Base-by-base conservation (phyloP, 345 rosid species). In the Gynandropsis gynandra region DNA sequence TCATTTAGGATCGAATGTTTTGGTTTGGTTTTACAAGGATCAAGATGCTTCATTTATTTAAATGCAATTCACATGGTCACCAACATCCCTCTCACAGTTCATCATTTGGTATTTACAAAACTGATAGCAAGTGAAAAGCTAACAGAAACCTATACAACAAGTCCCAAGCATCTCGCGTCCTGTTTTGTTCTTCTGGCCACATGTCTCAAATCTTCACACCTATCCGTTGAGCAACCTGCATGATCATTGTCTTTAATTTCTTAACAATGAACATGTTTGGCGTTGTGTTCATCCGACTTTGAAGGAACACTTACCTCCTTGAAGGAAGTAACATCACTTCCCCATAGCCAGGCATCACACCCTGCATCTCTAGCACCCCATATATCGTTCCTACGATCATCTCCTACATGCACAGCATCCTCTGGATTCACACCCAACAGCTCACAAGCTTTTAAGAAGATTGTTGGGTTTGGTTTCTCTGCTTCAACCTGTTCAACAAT, bases 321-420 rank as follows among this genome's bases (percentile, higher is more conserved):
- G 41, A 92, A 92, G 46, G 98, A 92, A 61, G 73, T 63, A 42
- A 92, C 94, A 62, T 92, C 97, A 19, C 82, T 85, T 66, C 97
- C 97, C 98, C 98, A 92, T 10, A 87, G 86, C 98, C 98, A 92
- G 58, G 90, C 98, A 50, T 92, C 95, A 42, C 97, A 87, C 16
- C 95, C 98, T 45, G 98, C 98, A 64, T 85, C 98, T 62, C 98
- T 81, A 16, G 95, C 98, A 1, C 98, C 98, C 98, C 98, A 92
- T 63, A 92, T 52, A 70, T 92, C 98, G 31, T 92, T 92, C 68
- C 98, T 79, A 15, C 98, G 95, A 61, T 92, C 98, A 65, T 92
- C 98, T 48, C 98, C 97, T 36, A 87, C 90, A 66, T 92, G 98
- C 20, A 92, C 94, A 19, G 84, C 86, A 66, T 87, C 98, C 69